Percentiles rank a stretch among this genome's conserved stretches.
Conservation (phyloP, 495 filamentous ascomycete species). For the Mycothermus thermophilus region DNA sequence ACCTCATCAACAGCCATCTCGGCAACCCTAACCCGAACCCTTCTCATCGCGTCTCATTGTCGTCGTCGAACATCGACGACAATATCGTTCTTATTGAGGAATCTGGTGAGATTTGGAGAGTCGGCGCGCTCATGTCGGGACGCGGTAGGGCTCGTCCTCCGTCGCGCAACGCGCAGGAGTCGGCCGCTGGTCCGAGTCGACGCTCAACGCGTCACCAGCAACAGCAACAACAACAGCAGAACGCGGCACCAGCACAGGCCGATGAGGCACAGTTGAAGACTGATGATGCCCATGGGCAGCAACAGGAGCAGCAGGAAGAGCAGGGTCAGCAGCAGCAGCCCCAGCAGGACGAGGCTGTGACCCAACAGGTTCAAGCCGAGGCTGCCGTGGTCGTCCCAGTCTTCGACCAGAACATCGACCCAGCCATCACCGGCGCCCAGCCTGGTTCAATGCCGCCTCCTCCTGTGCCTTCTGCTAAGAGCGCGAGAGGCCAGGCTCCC, state of each 20-base stretch:
- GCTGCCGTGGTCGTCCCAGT: neutral
- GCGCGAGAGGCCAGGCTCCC: slow-evolving; percentile 1
- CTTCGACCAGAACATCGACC: slow-evolving; percentile 9
- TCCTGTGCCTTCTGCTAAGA: slow-evolving; percentile 9
- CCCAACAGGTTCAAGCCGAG: slow-evolving; percentile 4
- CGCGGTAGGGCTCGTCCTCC: slow-evolving; percentile 14
- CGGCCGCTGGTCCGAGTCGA: slow-evolving; percentile 8
- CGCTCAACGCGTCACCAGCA: slow-evolving; percentile 16
- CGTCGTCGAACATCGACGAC: neutral
- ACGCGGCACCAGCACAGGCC: too few relatives aligned
- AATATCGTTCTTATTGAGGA: neutral
- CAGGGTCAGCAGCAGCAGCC: neutral
- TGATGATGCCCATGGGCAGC: slow-evolving; percentile 4
- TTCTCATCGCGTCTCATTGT: slow-evolving; percentile 7
- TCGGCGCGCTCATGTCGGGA: slow-evolving; percentile 8
- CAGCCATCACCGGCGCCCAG: slow-evolving; percentile 12
- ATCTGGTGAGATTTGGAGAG: too few relatives aligned
- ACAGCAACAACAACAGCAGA: slow-evolving; percentile 7
- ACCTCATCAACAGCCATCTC: too few relatives aligned
- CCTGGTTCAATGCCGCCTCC: slow-evolving; percentile 15
- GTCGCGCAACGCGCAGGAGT: slow-evolving; percentile 7
- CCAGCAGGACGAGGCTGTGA: slow-evolving; percentile 3
- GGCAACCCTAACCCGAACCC: slow-evolving; percentile 28
- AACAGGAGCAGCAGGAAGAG: slow-evolving; percentile 7
- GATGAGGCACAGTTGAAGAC: too few relatives aligned